These are phyloP conservation scores for Metarhizium album DNA, from an alignment of 2,329 filamentous ascomycete species.

Conservation along the genomic window DNA sequence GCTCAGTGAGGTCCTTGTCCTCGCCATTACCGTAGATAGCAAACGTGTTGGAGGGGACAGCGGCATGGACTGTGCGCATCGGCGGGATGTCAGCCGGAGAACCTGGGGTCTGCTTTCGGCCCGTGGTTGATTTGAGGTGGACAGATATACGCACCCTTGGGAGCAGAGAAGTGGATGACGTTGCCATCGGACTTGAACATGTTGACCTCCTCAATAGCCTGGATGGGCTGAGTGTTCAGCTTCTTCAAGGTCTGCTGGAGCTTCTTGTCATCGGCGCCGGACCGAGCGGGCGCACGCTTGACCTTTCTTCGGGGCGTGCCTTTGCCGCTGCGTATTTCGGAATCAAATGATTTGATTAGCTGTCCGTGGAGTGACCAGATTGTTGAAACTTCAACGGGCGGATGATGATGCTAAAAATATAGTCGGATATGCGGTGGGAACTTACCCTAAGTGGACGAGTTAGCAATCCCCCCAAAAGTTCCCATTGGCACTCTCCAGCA, in stretches of 20 bases:
- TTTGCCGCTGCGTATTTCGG: conserved; percentile 59
- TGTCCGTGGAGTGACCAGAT: conserved; percentile 11
- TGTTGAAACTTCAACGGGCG: neutral
- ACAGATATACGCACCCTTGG: conserved; percentile 66
- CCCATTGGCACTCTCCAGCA: neutral
- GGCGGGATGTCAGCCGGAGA: neutral
- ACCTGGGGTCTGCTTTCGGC: conserved; percentile 1
- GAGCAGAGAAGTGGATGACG: conserved; percentile 97
- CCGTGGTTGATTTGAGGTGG: conserved; percentile 7
- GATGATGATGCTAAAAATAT: neutral
- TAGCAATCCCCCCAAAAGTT: neutral
- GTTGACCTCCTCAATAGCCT: conserved; percentile 99
- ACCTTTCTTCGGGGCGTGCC: conserved; percentile 95
- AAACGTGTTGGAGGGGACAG: conserved; percentile 97
- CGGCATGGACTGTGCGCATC: conserved; percentile 67
- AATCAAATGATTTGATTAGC: conserved; percentile 16
- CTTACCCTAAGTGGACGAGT: conserved; percentile 24
- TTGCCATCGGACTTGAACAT: conserved; percentile 99
- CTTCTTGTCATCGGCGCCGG: conserved; percentile 98
- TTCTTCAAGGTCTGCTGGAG: conserved; percentile 96
- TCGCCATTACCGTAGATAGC: conserved; percentile 98
- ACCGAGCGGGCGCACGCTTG: conserved; percentile 93
- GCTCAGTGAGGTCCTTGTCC: conserved; percentile 99
- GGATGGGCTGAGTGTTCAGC: conserved; percentile 98
- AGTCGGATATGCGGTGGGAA: conserved; percentile 5